Percentiles rank a stretch among this genome's conserved stretches.
Evolutionary conservation across 192 early-diverging fungal species (phyloP).

Genomic region (Podila clonocystis): DNA sequence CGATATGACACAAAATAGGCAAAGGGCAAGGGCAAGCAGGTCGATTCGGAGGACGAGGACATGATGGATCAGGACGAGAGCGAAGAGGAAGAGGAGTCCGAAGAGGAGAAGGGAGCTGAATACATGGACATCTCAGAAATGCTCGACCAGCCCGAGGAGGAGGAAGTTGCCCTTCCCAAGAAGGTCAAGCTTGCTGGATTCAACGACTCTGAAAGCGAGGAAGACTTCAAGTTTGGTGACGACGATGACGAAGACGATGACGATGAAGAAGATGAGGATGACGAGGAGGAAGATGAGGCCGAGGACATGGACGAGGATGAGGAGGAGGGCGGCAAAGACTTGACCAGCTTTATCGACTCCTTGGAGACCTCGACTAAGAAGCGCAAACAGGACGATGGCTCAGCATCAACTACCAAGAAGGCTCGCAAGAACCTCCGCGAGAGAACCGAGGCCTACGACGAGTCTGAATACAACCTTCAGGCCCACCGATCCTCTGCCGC

Average conservation of each 20-base stretch:
- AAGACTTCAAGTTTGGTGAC: conserved; percentile 39
- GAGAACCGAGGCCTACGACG: conserved; percentile 74
- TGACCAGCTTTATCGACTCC: conserved; percentile 73
- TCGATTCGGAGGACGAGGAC: conserved; percentile 34
- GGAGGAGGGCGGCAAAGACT: conserved; percentile 53
- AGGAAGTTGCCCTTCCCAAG: conserved; percentile 42
- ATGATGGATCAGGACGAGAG: conserved; percentile 52
- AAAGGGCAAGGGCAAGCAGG: conserved; percentile 21
- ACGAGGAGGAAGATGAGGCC: conserved; percentile 50
- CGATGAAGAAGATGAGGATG: conserved; percentile 36
- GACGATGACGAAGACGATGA: conserved; percentile 26
- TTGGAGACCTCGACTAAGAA: conserved; percentile 68
- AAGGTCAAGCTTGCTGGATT: conserved; percentile 53
- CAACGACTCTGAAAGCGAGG: conserved; percentile 48
- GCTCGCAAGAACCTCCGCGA: conserved; percentile 66
- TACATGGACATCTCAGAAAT: conserved; percentile 54
- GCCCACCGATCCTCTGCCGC: conserved; percentile 51
- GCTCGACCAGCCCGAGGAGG: conserved; percentile 42
- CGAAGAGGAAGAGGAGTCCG: conserved; percentile 51
- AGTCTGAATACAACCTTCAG: conserved; percentile 77
- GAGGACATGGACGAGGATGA: conserved; percentile 52
- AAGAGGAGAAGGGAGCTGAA: conserved; percentile 45
- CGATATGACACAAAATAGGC: neutral
- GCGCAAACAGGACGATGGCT: conserved; percentile 43
- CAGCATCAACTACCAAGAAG: conserved; percentile 35